Percentiles rank a stretch among this genome's conserved stretches.
Evolutionary conservation across 2,329 filamentous ascomycete species (phyloP).

Genomic region (Geoglossum cookeanum): DNA sequence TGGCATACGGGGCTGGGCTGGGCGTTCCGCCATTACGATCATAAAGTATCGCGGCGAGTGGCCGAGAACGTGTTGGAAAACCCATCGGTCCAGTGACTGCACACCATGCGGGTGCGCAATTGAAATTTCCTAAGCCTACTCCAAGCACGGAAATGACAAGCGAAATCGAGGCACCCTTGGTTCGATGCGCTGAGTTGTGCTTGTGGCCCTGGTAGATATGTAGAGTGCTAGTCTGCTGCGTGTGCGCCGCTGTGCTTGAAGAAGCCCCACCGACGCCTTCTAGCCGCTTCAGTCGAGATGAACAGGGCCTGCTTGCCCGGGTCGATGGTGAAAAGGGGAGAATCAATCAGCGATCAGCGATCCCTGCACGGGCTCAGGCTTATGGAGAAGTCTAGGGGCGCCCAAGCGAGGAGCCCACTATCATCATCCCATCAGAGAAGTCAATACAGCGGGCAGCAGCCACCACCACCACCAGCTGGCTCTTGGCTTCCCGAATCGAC

Average conservation of each 20-base stretch:
- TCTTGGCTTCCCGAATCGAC: no score
- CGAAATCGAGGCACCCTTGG: not conserved
- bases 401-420: not conserved
- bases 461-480: not conserved
- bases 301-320: not conserved
- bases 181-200: not conserved
- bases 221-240: no score
- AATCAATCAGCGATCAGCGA: not conserved
- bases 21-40: not conserved
- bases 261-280: not conserved
- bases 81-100: not conserved
- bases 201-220: not conserved
- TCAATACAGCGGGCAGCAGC: not conserved
- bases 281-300: not conserved
- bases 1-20: not conserved
- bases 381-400: not conserved
- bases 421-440: not conserved
- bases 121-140: not conserved
- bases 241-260: not conserved
- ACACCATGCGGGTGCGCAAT: slow-evolving; percentile 1
- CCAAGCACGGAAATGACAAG: not conserved
- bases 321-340: not conserved
- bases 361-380: no score
- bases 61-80: not conserved
- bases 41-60: not conserved